Evolutionary conservation across 345 rosid genomes (phyloP).

Genomic region (Aquilaria yunnanensis): DNA sequence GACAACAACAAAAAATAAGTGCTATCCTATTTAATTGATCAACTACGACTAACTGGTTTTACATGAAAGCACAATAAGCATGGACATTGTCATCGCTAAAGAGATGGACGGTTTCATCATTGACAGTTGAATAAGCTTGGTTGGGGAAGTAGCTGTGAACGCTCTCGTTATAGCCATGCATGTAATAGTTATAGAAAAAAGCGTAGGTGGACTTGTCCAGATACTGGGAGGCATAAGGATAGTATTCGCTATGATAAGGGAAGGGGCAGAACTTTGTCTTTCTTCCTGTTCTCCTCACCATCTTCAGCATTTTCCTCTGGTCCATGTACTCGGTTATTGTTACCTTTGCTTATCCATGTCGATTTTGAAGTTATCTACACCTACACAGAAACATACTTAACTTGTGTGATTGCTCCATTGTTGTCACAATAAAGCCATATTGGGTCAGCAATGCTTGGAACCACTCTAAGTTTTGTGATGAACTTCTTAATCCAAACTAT

Average conservation of each 20-base stretch:
- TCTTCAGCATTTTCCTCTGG: slow-evolving; percentile 50
- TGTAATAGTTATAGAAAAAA: slow-evolving; percentile 48
- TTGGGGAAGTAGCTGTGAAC: slow-evolving; percentile 55
- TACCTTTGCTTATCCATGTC: slow-evolving; percentile 73
- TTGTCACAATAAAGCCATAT: no score
- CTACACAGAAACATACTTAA: slow-evolving; percentile 21
- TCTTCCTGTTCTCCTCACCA: slow-evolving; percentile 75
- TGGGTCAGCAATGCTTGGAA: no score
- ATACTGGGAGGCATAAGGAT: slow-evolving; percentile 44
- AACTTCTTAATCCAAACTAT: no score
- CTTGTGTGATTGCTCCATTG: background rate
- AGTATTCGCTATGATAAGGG: slow-evolving; percentile 68
- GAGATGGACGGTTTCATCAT: slow-evolving; percentile 58
- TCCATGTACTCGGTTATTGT: slow-evolving; percentile 70
- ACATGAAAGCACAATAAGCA: slow-evolving; percentile 49
- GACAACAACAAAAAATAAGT: no score
- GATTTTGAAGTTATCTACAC: slow-evolving; percentile 66
- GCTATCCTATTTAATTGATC: no score
- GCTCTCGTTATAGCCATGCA: slow-evolving; percentile 46
- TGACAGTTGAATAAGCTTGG: slow-evolving; percentile 43
- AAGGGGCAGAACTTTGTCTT: slow-evolving; percentile 76
- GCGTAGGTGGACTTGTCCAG: slow-evolving; percentile 42
- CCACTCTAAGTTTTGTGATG: no score
- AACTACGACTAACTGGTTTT: background rate
- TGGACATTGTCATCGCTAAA: slow-evolving; percentile 88